Conservation (phyloP, 257 asterid genomes). For the Coffea eugenioides region DNA sequence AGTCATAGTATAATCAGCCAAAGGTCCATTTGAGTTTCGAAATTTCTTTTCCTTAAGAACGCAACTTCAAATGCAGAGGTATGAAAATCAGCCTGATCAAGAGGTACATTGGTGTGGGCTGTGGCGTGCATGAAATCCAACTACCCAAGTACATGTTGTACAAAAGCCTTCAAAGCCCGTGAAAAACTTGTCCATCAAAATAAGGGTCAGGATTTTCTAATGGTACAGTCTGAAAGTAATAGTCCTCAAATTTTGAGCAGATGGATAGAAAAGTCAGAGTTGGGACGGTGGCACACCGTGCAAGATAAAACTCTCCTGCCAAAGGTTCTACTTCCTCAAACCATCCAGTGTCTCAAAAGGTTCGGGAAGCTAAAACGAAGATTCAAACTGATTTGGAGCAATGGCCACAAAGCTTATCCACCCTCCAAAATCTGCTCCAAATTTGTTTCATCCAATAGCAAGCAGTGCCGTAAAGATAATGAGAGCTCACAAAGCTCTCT, state of each 20-base stretch:
- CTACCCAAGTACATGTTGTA: too few relatives aligned
- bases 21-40: too few relatives aligned
- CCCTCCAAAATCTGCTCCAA: conserved; percentile 47
- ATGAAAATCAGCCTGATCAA: too few relatives aligned
- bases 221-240: not conserved
- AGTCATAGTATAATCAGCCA: too few relatives aligned
- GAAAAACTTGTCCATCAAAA: too few relatives aligned
- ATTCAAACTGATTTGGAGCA: not conserved
- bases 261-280: not conserved
- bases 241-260: not conserved
- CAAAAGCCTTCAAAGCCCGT: too few relatives aligned
- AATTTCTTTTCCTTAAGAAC: too few relatives aligned
- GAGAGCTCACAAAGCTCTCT: conserved; percentile 32
- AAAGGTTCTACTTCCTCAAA: not conserved
- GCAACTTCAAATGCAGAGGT: too few relatives aligned
- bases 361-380: not conserved
- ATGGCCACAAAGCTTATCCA: conserved; percentile 58
- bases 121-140: too few relatives aligned
- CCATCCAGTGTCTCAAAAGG: not conserved
- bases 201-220: not conserved
- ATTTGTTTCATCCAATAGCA: conserved; percentile 42
- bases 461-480: conserved; percentile 24
- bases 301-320: not conserved
- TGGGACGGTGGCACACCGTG: not conserved
- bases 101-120: too few relatives aligned